A percentile compares a stretch with the other conserved stretches of the same genome.
phyloP scores from a whole-genome alignment of 1,284 basidiomycete genomes.

The Tylopilus sp. region DNA sequence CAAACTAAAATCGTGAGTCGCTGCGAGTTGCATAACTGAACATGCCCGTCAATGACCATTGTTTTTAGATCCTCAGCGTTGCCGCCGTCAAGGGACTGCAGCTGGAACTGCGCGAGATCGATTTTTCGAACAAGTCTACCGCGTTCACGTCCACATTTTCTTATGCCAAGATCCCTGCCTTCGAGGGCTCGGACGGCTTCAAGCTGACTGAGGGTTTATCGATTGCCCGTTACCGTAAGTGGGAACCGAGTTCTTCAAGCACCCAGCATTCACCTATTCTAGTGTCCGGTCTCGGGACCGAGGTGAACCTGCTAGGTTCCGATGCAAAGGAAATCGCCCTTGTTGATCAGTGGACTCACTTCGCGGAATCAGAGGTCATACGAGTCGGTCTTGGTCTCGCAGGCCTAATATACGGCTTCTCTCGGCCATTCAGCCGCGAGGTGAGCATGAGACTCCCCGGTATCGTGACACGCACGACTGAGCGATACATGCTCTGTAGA shows the following conservation, averaged over 20 bases:
- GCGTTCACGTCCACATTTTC: conserved; percentile 46
- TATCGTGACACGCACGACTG: no score
- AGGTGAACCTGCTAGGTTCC: conserved; percentile 47
- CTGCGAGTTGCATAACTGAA: no score
- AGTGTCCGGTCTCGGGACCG: conserved; percentile 49
- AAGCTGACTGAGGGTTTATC: conserved; percentile 50
- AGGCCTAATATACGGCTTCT: conserved; percentile 9
- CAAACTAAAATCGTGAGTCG: conserved; percentile 2
- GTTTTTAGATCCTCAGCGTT: conserved; percentile 26
- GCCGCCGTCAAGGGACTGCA: conserved; percentile 19
- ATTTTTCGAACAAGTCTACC: conserved; percentile 35
- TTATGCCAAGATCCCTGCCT: conserved; percentile 49
- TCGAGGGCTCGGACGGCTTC: conserved; percentile 51
- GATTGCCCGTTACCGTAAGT: conserved; percentile 59
- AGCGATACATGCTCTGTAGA: no score
- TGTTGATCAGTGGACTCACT: conserved; percentile 53
- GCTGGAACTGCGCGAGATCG: no score
- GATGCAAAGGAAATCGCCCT: conserved; percentile 43
- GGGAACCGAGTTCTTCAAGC: no score
- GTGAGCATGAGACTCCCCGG: not conserved
- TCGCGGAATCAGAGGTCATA: conserved; percentile 48
- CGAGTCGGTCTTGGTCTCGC: no score
- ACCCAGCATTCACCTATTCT: no score
- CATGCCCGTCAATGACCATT: no score
- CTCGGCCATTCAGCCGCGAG: conserved; percentile 15